Base-by-base conservation (phyloP, 805 yeast species). In the Lachancea dasiensis region DNA sequence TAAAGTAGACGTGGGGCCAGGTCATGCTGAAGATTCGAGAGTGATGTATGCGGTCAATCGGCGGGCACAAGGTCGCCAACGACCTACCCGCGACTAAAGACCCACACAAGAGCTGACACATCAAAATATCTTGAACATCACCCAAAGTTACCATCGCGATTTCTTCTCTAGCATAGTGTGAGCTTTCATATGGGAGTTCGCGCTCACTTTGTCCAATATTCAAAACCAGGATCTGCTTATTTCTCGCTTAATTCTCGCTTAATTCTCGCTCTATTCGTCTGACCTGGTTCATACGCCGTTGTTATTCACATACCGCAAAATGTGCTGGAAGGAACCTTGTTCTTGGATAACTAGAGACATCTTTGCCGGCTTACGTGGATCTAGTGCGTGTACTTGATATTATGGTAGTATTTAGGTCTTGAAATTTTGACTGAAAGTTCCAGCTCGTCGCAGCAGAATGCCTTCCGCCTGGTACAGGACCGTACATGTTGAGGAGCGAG, bases 271-370 rank as follows among this genome's bases (percentile, higher is more conserved):
- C 24, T 22, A 7, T 22, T 7, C 24, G 10, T 22, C 10, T 22
- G 10, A 7, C 10, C 10, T 22, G 10, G 24, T n/a, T n/a, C n/a
- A n/a, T n/a, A n/a, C n/a, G n/a, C n/a, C 31, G 6, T 15, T 18
- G 7, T 30, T 10, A 16, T 18, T 10, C 50, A 82, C 92, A 72
- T 83, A 84, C 92, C 97, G 98, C 79, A 92, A 85, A 79, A 92
- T 92, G 94, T 92, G 99, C 79, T 94, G 98, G 95, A 94, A 92
- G 72, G 92, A 85, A 73, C 95, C 95, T 77, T 86, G 82, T 79
- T 92, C 98, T 77, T 86, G 92, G 73, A 92, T 92, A 75, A 87
- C 96, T 80, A 86, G 81, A 70, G 95, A 84, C 95, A 86, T 85
- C 61, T 72, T 77, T 73, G 53, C 52, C 51, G 52, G 45, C 48